phyloP scores from a whole-genome alignment of 169 alveolate species.

The Babesia ovata region DNA sequence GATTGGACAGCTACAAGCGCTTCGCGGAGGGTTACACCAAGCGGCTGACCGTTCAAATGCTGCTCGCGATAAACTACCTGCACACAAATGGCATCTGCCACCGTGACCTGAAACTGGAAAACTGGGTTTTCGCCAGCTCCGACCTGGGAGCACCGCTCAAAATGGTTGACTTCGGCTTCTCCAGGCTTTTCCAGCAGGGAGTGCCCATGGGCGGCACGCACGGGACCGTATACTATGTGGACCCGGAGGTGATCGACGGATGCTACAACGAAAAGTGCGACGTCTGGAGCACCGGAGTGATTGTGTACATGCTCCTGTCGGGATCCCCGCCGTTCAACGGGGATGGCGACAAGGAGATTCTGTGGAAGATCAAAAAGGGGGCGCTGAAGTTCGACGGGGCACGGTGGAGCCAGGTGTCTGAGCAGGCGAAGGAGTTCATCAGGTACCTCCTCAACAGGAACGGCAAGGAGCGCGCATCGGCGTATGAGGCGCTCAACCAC shows the following conservation, averaged over 20 bases:
- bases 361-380: slow-evolving; percentile 71
- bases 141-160: slow-evolving; percentile 84
- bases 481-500: slow-evolving; percentile 51
- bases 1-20: slow-evolving; percentile 84
- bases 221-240: slow-evolving; percentile 91
- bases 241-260: slow-evolving; percentile 91
- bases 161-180: slow-evolving; percentile 91
- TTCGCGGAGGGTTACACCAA: slow-evolving; percentile 86
- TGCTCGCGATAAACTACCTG: slow-evolving; percentile 86
- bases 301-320: slow-evolving; percentile 87
- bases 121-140: slow-evolving; percentile 83
- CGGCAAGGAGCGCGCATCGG: slow-evolving; percentile 56
- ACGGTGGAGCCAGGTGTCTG: slow-evolving; percentile 55
- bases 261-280: slow-evolving; percentile 91
- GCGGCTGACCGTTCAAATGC: slow-evolving; percentile 81
- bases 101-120: slow-evolving; percentile 91
- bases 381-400: slow-evolving; percentile 52
- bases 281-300: slow-evolving; percentile 92
- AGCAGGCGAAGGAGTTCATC: slow-evolving; percentile 62
- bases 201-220: slow-evolving; percentile 69
- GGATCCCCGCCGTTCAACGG: slow-evolving; percentile 88
- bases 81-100: slow-evolving; percentile 88
- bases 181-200: slow-evolving; percentile 70
- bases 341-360: slow-evolving; percentile 72
- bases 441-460: slow-evolving; percentile 50